Percentiles rank a stretch among this genome's conserved stretches.
Conservation (phyloP, 2,329 filamentous ascomycete genomes). For the Chlorencoelia australis region DNA sequence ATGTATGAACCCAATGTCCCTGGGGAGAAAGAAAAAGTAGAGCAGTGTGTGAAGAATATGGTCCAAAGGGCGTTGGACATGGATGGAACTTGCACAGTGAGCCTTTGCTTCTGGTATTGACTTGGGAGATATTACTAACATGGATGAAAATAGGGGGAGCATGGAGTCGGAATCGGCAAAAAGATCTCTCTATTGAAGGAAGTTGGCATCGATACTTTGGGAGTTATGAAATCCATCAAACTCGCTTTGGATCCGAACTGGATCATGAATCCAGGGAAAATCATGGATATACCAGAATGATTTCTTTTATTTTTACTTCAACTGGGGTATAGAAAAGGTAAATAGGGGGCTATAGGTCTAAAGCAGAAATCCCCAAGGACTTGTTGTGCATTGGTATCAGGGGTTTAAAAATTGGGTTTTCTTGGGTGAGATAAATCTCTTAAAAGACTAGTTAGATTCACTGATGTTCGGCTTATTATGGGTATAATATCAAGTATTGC, state of each 20-base stretch:
- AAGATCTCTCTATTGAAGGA: slow-evolving; percentile 72
- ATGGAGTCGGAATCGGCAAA: slow-evolving; percentile 78
- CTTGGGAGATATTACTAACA: not conserved
- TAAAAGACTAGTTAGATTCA: too few species aligned
- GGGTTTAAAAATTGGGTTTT: too few species aligned
- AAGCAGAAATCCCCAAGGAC: too few species aligned
- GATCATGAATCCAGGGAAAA: slow-evolving; percentile 89
- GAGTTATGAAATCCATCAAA: slow-evolving; percentile 79
- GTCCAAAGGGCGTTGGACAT: slow-evolving; percentile 83
- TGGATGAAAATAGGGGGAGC: slow-evolving; percentile 49
- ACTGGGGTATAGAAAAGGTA: too few species aligned
- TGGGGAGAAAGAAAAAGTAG: slow-evolving; percentile 64
- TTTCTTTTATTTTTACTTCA: too few species aligned
- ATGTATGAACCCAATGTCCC: slow-evolving; percentile 68
- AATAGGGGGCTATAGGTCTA: too few species aligned
- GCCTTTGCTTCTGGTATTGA: not conserved
- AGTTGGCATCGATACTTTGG: slow-evolving; percentile 69
- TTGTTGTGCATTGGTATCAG: too few species aligned
- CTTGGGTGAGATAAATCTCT: too few species aligned
- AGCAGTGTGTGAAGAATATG: slow-evolving; percentile 80
- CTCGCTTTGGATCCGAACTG: slow-evolving; percentile 72
- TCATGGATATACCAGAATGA: slow-evolving; percentile 54
- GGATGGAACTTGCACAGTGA: slow-evolving; percentile 77
- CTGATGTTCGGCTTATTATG: too few species aligned
- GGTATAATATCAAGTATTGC: too few species aligned